Evolutionary conservation across 805 yeast species (phyloP).

Genomic region (Priceomyces medius): DNA sequence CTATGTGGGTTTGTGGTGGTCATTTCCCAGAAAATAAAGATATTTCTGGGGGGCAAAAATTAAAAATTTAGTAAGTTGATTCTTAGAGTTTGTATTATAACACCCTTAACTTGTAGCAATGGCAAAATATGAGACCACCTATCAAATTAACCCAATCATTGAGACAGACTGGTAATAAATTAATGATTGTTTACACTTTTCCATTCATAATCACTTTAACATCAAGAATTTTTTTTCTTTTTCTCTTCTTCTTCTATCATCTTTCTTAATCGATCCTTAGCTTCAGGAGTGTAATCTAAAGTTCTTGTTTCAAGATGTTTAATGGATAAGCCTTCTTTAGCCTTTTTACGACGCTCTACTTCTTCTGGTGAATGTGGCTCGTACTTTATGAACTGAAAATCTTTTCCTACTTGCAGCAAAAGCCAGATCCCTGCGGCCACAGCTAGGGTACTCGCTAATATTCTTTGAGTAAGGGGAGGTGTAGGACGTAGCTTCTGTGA

Average conservation of each 20-base stretch:
- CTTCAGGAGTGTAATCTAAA: slow-evolving; percentile 44
- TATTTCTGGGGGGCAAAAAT: too few relatives aligned
- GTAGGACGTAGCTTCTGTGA: slow-evolving; percentile 20
- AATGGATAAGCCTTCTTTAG: slow-evolving; percentile 29
- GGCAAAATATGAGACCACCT: too few relatives aligned
- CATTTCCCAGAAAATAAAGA: too few relatives aligned
- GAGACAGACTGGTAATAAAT: too few relatives aligned
- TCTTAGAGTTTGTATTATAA: too few relatives aligned
- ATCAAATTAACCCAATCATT: too few relatives aligned
- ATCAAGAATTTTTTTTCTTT: too few relatives aligned
- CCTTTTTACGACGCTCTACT: slow-evolving; percentile 34
- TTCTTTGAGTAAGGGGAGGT: slow-evolving; percentile 33
- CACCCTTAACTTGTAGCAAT: too few relatives aligned
- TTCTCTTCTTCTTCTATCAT: slow-evolving; percentile 19
- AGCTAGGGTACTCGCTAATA: slow-evolving; percentile 39
- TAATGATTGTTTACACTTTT: too few relatives aligned
- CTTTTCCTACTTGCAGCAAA: slow-evolving; percentile 32
- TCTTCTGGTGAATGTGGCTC: slow-evolving; percentile 40
- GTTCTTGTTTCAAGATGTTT: slow-evolving; percentile 34
- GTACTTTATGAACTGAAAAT: slow-evolving; percentile 39
- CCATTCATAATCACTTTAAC: too few relatives aligned
- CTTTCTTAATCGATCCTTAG: slow-evolving; percentile 32
- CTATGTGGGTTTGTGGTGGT: too few relatives aligned
- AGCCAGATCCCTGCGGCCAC: slow-evolving; percentile 32
- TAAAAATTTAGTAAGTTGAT: too few relatives aligned